Base-by-base conservation (phyloP, 805 yeast species). In the Candida incommunis region DNA sequence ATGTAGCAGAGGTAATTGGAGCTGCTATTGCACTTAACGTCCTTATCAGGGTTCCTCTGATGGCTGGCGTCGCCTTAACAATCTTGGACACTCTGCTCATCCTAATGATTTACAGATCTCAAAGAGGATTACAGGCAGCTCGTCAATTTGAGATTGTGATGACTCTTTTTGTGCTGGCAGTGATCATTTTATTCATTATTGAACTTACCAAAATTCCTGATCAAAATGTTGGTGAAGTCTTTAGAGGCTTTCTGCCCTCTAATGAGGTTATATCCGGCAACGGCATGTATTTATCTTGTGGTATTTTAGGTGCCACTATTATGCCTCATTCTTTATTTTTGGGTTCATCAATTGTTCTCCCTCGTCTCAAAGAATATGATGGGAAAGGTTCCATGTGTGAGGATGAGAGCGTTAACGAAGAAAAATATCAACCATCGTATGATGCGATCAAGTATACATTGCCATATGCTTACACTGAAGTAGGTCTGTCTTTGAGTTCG, bases 1-100 rank as follows among this genome's bases (percentile, higher is more conserved):
- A 90, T 64, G 72, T 92, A 51, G 96, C 98, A 1, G 97, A 90
- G 60, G 95, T 90, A 27, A 90, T 92, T 22, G 98, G 98, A n/a
- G 85, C 96, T 2, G 96, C 97, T 2, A 86, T 90, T 46, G 81
- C 97, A 0, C 70, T 90, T 46, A 86, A 92, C 54, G 85, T 90
- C 46, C 65, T 92, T 40, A 77, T 88, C 58, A 72, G 75, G 2
- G 67, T 92, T 4, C 97, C 97, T 0, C 66, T 92, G 18, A 70
- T 84, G 4, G 69, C 76, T 3, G 98, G 98, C 26, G 95, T 90
- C 15, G 64, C 86, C 2, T 61, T 90, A 43, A 90, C 97, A 0
- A 80, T 86, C 21, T 64, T 85, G 2, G 98, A 90, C 56, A 96
- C 90, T 4, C 60, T 90, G 45, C 69, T 90, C 37, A 94, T 90